Conservation (phyloP, 2,329 filamentous ascomycete genomes). For the Blumeriella jaapii region DNA sequence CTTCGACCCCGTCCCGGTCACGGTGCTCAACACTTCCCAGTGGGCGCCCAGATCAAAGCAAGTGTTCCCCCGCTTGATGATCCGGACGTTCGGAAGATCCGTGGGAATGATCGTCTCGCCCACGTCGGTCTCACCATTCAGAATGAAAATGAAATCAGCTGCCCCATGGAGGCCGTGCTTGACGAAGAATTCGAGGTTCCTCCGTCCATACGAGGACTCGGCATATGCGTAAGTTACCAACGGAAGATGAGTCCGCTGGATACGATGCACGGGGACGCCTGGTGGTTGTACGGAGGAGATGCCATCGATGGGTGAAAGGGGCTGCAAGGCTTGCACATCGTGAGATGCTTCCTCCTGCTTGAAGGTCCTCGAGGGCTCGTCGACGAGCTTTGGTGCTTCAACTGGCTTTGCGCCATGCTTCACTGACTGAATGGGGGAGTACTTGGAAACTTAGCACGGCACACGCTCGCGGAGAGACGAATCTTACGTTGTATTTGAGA, state of each 20-base stretch:
- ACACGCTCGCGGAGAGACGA: background rate
- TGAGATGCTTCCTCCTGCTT: background rate
- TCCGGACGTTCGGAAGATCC: conserved; percentile 14
- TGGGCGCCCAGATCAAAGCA: conserved; percentile 23
- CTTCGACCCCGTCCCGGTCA: background rate
- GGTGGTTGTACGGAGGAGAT: background rate
- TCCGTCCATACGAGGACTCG: conserved; percentile 15
- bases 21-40: conserved; percentile 17
- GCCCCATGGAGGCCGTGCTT: conserved; percentile 19
- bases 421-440: background rate
- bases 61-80: conserved; percentile 17
- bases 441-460: background rate
- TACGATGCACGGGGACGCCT: background rate
- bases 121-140: conserved; percentile 19
- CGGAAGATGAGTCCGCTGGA: conserved; percentile 2
- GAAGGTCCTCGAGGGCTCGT: background rate
- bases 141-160: conserved; percentile 24
- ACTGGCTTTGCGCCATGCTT: conserved; percentile 1
- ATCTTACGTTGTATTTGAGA: background rate
- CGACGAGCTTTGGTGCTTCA: conserved; percentile 1
- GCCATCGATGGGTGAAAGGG: background rate
- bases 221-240: conserved; percentile 23
- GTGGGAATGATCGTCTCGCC: conserved; percentile 11
- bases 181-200: conserved; percentile 22
- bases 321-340: background rate